Evolutionary conservation across 768 basidiomycete genomes (phyloP).

Genomic region (Phaeotremella skinneri): DNA sequence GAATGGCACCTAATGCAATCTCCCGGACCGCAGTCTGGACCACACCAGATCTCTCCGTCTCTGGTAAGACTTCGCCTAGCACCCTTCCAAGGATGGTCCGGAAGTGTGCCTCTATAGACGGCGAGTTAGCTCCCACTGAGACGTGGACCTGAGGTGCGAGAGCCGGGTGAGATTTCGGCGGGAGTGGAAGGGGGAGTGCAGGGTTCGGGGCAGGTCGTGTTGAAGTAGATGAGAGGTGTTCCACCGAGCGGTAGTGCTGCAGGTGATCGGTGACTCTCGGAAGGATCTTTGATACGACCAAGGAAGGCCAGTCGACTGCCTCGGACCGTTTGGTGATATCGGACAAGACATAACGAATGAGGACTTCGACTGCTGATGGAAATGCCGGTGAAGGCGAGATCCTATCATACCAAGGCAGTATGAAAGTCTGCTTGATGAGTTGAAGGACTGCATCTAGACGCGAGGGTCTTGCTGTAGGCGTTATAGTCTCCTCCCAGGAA

Average conservation of each 20-base stretch:
- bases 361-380: conserved; percentile 73
- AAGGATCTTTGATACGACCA: conserved; percentile 77
- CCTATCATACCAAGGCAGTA: conserved; percentile 81
- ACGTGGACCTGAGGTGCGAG: conserved; percentile 20
- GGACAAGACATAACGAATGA: conserved; percentile 66
- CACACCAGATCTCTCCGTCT: conserved; percentile 70
- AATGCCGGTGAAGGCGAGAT: conserved; percentile 85
- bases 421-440: conserved; percentile 81
- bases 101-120: conserved; percentile 84
- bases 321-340: conserved; percentile 61
- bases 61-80: conserved; percentile 71
- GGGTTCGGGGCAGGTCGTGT: conserved; percentile 14
- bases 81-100: conserved; percentile 67
- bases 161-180: conserved; percentile 29
- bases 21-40: conserved; percentile 75
- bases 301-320: conserved; percentile 66
- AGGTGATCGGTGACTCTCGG: conserved; percentile 88
- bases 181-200: conserved; percentile 37
- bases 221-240: conserved; percentile 52
- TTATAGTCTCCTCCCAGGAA: conserved; percentile 77
- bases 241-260: conserved; percentile 85
- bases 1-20: conserved; percentile 72
- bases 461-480: conserved; percentile 63
- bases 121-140: conserved; percentile 58
- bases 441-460: conserved; percentile 74